Percentiles rank a stretch among this genome's conserved stretches.
phyloP scores from a whole-genome alignment of 805 yeast species.

The Jamesozyma piceae region DNA sequence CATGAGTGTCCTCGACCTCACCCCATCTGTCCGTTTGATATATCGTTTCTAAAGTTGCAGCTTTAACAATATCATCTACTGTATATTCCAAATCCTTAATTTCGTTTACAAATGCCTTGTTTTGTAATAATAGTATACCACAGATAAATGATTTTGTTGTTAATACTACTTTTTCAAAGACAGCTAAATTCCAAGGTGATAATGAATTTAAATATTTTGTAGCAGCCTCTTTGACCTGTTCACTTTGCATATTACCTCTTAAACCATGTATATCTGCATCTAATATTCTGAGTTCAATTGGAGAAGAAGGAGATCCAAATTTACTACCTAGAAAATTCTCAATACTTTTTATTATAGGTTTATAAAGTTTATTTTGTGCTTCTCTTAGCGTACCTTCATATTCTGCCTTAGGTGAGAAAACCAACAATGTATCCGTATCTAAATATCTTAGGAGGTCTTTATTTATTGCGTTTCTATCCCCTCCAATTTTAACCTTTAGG shows the following conservation, averaged over 20 bases:
- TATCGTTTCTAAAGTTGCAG: constrained; percentile 72
- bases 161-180: constrained; percentile 82
- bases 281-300: constrained; percentile 43
- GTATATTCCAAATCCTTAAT: constrained; percentile 30
- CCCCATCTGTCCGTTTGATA: constrained; percentile 92
- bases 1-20: constrained; percentile 97
- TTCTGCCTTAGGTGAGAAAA: constrained; percentile 71
- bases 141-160: constrained; percentile 79
- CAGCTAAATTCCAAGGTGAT: constrained; percentile 70
- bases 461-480: constrained; percentile 44
- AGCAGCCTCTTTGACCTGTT: constrained; percentile 52
- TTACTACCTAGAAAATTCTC: constrained; percentile 45
- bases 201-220: constrained; percentile 53
- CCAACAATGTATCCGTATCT: constrained; percentile 89
- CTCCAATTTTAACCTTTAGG: constrained; percentile 52
- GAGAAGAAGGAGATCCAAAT: constrained; percentile 1
- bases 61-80: constrained; percentile 63
- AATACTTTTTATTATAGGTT: constrained; percentile 62
- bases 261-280: constrained; percentile 80
- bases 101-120: constrained; percentile 16
- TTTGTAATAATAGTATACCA: constrained; percentile 60
- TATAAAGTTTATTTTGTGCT: constrained; percentile 69
- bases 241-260: constrained; percentile 67
- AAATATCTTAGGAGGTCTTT: constrained; percentile 64
- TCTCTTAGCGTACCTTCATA: constrained; percentile 73